phyloP scores from a whole-genome alignment of 768 basidiomycete species.

The Amanita thiersii region DNA sequence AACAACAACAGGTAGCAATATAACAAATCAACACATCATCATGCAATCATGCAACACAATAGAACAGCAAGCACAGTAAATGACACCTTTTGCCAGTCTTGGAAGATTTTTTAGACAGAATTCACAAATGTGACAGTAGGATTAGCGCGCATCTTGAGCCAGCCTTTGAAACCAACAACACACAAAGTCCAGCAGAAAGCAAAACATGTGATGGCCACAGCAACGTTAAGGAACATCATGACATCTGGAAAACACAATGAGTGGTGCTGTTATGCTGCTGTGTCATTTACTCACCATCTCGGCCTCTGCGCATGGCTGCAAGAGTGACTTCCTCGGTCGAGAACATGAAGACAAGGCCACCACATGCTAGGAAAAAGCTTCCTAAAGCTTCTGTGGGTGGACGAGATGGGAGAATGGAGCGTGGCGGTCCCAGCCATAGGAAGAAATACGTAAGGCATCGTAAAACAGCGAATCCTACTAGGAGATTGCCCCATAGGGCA shows the following conservation, averaged over 20 bases:
- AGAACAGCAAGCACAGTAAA: too few species aligned
- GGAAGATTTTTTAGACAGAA: too few species aligned
- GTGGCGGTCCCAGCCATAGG: constrained; percentile 81
- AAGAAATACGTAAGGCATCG: constrained; percentile 92
- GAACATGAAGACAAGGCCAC: constrained; percentile 85
- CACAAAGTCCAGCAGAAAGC: constrained; percentile 79
- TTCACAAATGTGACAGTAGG: constrained; percentile 21
- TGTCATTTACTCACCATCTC: constrained; percentile 52
- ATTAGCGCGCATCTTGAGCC: constrained; percentile 43
- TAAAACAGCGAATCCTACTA: constrained; percentile 69
- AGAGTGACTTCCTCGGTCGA: constrained; percentile 86
- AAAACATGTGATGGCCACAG: constrained; percentile 80
- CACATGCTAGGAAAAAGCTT: constrained; percentile 79
- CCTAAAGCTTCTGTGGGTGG: constrained; percentile 92
- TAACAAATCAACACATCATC: constrained; percentile 1
- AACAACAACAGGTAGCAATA: constrained; percentile 8
- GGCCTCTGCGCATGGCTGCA: constrained; percentile 85
- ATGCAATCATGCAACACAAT: constrained; percentile 14
- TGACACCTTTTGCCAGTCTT: too few species aligned
- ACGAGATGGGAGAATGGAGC: constrained; percentile 79
- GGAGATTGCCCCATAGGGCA: constrained; percentile 81
- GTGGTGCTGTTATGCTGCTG: background rate
- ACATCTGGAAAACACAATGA: constrained; percentile 41
- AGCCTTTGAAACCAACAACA: constrained; percentile 77
- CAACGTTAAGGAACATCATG: constrained; percentile 84